Percentiles rank a stretch among this genome's conserved stretches.
Evolutionary conservation across 2,329 filamentous ascomycete species (phyloP).

Genomic region (Colletotrichum lentis): DNA sequence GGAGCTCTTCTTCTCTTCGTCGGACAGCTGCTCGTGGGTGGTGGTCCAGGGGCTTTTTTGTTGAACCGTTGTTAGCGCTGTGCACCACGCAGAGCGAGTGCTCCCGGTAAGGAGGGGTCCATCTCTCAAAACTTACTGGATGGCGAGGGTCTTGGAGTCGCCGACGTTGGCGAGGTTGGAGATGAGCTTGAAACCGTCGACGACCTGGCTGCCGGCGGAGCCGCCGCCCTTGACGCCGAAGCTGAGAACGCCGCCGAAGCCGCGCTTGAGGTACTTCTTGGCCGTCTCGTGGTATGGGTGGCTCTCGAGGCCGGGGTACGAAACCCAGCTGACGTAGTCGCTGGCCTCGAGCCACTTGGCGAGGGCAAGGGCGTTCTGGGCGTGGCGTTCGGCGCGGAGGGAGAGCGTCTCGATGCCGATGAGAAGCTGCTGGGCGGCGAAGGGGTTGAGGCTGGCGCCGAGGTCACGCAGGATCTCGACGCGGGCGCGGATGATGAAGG

Average conservation of each 20-base stretch:
- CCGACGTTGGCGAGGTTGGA: slow-evolving; percentile 97
- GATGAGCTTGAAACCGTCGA: slow-evolving; percentile 93
- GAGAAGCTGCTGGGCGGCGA: slow-evolving; percentile 90
- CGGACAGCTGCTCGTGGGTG: slow-evolving; percentile 89
- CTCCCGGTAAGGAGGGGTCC: background rate
- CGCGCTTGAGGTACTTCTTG: slow-evolving; percentile 85
- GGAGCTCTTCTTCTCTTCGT: slow-evolving; percentile 80
- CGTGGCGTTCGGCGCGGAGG: slow-evolving; percentile 85
- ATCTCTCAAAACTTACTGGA: slow-evolving; percentile 64
- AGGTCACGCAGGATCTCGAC: slow-evolving; percentile 92
- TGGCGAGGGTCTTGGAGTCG: slow-evolving; percentile 92
- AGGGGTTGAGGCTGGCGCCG: slow-evolving; percentile 84
- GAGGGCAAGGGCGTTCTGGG: slow-evolving; percentile 80
- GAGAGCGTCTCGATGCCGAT: slow-evolving; percentile 90
- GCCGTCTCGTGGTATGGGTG: slow-evolving; percentile 82
- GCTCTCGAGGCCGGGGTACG: slow-evolving; percentile 85
- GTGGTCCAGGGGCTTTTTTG: slow-evolving; percentile 78
- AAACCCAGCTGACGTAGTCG: slow-evolving; percentile 89
- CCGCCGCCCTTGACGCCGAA: slow-evolving; percentile 93
- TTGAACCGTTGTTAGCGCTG: background rate
- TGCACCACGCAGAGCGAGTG: background rate
- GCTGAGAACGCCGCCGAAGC: slow-evolving; percentile 89
- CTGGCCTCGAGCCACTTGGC: slow-evolving; percentile 86
- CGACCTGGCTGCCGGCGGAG: slow-evolving; percentile 83
- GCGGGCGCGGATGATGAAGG: slow-evolving; percentile 84